These are phyloP conservation scores for Salix suchowensis DNA, from an alignment of 345 rosid genomes.

Conservation along the genomic window DNA sequence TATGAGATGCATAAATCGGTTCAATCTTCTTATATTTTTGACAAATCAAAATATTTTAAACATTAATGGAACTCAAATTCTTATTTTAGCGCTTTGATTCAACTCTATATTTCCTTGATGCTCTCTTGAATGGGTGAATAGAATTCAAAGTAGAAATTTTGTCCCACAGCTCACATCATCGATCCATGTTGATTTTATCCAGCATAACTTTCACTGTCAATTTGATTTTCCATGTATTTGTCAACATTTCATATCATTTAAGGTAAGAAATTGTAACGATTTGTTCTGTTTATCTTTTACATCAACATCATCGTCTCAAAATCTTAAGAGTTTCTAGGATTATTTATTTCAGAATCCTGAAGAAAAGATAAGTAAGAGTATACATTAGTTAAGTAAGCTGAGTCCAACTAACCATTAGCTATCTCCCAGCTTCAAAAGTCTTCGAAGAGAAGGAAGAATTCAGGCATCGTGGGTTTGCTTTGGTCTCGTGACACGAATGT, in stretches of 20 bases:
- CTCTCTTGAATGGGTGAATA: too few species aligned
- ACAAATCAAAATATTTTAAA: too few species aligned
- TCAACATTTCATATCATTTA: background rate
- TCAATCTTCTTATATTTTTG: too few species aligned
- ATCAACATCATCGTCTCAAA: background rate
- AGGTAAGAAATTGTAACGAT: background rate
- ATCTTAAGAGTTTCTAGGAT: background rate
- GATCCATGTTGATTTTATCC: background rate
- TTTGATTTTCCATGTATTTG: background rate
- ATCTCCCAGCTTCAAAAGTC: background rate
- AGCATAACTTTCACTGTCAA: background rate
- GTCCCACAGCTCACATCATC: background rate
- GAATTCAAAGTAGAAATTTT: too few species aligned
- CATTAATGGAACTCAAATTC: too few species aligned
- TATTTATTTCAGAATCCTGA: background rate
- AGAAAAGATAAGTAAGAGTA: background rate
- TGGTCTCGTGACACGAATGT: conserved; percentile 31
- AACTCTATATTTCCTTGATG: too few species aligned
- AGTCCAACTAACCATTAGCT: background rate
- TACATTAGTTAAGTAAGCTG: background rate
- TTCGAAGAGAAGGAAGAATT: background rate
- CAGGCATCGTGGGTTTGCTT: background rate
- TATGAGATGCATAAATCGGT: too few species aligned
- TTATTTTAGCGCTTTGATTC: too few species aligned
- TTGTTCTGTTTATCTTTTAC: background rate